phyloP scores from a whole-genome alignment of 805 yeast species.

The Starmerella stigmatis region DNA sequence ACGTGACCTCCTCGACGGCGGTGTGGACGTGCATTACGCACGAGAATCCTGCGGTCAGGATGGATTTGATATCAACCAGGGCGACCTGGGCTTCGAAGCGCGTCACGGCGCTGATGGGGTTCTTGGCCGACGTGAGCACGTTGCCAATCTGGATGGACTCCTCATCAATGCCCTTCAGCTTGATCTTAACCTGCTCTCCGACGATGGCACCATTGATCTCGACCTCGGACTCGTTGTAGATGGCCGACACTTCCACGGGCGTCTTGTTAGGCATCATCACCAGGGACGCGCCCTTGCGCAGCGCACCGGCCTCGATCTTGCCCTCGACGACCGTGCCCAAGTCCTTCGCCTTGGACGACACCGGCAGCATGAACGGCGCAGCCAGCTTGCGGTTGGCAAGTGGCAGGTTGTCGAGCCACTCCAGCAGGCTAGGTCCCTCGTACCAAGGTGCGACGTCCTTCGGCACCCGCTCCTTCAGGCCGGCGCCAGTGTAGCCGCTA shows the following conservation, averaged over 20 bases:
- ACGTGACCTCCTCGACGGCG: conserved; percentile 88
- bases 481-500: conserved; percentile 95
- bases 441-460: conserved; percentile 81
- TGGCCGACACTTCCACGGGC: conserved; percentile 71
- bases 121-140: conserved; percentile 73
- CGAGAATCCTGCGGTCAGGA: conserved; percentile 87
- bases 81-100: conserved; percentile 93
- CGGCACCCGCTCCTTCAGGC: conserved; percentile 75
- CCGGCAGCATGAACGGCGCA: conserved; percentile 96
- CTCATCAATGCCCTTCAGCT: conserved; percentile 91
- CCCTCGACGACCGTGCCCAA: conserved; percentile 97
- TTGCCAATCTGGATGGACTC: conserved; percentile 89
- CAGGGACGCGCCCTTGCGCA: conserved; percentile 65
- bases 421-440: conserved; percentile 81
- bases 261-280: conserved; percentile 88
- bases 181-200: conserved; percentile 95
- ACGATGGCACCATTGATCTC: conserved; percentile 83
- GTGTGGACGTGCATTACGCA: conserved; percentile 99
- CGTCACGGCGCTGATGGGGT: conserved; percentile 85
- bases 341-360: conserved; percentile 90
- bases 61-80: conserved; percentile 89
- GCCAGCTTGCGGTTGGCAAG: conserved; percentile 75
- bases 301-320: conserved; percentile 90
- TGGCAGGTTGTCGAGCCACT: conserved; percentile 74
- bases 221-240: conserved; percentile 89